These are phyloP conservation scores for Buddleja alternifolia DNA, from an alignment of 257 asterid species.

Conservation along the genomic window DNA sequence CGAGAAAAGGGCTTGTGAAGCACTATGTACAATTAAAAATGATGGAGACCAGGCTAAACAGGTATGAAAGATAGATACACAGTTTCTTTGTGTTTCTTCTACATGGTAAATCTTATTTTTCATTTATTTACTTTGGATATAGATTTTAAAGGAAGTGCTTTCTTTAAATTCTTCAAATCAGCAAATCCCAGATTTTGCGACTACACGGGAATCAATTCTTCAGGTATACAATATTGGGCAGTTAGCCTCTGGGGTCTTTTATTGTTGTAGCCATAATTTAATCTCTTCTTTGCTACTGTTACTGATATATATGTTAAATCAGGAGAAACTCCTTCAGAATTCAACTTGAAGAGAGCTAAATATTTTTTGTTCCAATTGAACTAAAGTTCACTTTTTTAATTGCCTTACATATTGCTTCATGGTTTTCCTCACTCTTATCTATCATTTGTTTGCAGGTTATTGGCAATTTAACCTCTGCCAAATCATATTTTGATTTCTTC, in stretches of 20 bases:
- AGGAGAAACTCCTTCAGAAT: slow-evolving; percentile 6
- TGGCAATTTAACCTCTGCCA: slow-evolving; percentile 58
- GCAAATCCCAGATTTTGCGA: slow-evolving; percentile 60
- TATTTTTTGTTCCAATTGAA: slow-evolving; percentile 11
- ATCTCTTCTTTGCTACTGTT: slow-evolving; percentile 15
- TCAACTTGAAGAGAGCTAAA: slow-evolving; percentile 10
- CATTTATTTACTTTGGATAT: slow-evolving; percentile 31
- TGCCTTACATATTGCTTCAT: slow-evolving; percentile 7
- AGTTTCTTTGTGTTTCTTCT: slow-evolving; percentile 19
- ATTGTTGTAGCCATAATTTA: not conserved
- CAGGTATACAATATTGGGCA: slow-evolving; percentile 50
- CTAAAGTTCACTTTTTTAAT: slow-evolving; percentile 5
- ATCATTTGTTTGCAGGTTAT: slow-evolving; percentile 51
- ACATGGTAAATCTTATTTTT: not conserved
- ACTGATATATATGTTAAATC: not conserved
- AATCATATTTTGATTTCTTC: slow-evolving; percentile 65
- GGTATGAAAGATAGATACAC: slow-evolving; percentile 44
- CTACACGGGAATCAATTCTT: slow-evolving; percentile 82
- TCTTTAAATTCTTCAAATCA: slow-evolving; percentile 60
- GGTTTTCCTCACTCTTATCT: slow-evolving; percentile 17
- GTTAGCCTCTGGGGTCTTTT: slow-evolving; percentile 13
- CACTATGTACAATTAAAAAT: slow-evolving; percentile 67
- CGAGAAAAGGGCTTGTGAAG: slow-evolving; percentile 81
- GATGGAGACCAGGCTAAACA: slow-evolving; percentile 85
- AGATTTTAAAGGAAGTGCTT: slow-evolving; percentile 77